These are phyloP conservation scores for Aspergillus sp. DNA, from an alignment of 2,329 filamentous ascomycete genomes.

Conservation along the genomic window DNA sequence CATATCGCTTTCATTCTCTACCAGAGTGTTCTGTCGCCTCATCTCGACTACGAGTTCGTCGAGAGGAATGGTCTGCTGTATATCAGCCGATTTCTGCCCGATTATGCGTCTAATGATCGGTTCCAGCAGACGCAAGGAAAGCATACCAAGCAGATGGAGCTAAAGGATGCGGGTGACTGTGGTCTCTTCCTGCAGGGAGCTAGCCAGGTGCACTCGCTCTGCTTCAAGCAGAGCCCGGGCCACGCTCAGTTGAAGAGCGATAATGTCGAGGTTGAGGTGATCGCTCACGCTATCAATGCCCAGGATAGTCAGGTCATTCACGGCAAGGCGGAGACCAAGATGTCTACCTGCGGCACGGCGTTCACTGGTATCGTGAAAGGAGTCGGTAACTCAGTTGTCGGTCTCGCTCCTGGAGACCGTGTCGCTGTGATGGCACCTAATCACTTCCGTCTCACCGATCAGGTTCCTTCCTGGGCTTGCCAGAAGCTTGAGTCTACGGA, in stretches of 20 bases:
- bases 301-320: not conserved
- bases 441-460: not conserved
- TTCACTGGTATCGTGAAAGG: not conserved
- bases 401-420: conserved; percentile 1
- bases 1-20: not conserved
- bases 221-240: not conserved
- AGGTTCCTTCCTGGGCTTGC: not conserved
- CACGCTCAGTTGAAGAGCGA: not conserved
- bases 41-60: conserved; percentile 6
- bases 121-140: conserved; percentile 3
- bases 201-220: not conserved
- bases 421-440: conserved; percentile 3
- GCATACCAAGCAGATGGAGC: not conserved
- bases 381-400: not conserved
- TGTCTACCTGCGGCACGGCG: not conserved
- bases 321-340: conserved; percentile 2
- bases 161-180: not conserved
- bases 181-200: not conserved
- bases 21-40: not conserved
- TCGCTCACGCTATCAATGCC: not conserved
- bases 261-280: not conserved
- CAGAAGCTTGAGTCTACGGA: not conserved
- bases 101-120: conserved; percentile 9
- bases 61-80: conserved; percentile 8
- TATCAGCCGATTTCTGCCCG: conserved; percentile 12